Base-by-base conservation (phyloP, 2,329 filamentous ascomycete genomes). In the Sarocladium oryzae region DNA sequence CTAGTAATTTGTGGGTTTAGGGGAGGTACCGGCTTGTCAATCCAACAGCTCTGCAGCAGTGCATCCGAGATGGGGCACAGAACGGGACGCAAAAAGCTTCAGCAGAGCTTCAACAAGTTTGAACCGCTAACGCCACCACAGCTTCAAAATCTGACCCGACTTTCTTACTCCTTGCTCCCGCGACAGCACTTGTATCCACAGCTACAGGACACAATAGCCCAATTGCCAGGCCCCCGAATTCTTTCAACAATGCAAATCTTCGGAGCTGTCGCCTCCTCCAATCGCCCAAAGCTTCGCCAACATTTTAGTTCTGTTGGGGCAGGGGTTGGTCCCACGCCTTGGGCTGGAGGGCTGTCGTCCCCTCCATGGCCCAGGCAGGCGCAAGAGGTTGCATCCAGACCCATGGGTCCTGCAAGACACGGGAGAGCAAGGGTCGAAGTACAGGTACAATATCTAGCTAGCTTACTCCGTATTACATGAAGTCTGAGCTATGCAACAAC, bases 291-390 rank as follows among this genome's bases (percentile, higher is more conserved):
- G 46, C 30, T 32, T 51, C 59, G 60, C 56, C 63, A 58, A 64
- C 60, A 58, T 53, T 61, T 60, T 59, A 56, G 54, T 57, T 62
- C 60, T 66, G 65, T 63, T 66, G 65, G 64, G 64, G 63, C 59
- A 62, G 36, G 36, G 50, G 37, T 43, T 45, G 37, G 33, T 51
- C 36, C 28, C 35, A 51, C 18, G 35, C 18, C 15, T 23, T 51
- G 35, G 18, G 35, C 24, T 51, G 49, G 37, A 51, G n/a, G n/a
- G 24, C 37, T 51, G 35, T 50, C 33, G 45, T 45, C 43, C 43
- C 24, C 43, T 48, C n/a, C 28, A 45, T 4, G 24, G 33, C 16
- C 43, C 43, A 32, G 32, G 43, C 43, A 48, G 3, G 15, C 24
- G n/a, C 43, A 48, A 48, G 43, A 48, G 43, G 43, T 48, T 48